Percentiles rank a stretch among this genome's conserved stretches.
phyloP scores from a whole-genome alignment of 257 asterid species.

The Solanum medicagineum region DNA sequence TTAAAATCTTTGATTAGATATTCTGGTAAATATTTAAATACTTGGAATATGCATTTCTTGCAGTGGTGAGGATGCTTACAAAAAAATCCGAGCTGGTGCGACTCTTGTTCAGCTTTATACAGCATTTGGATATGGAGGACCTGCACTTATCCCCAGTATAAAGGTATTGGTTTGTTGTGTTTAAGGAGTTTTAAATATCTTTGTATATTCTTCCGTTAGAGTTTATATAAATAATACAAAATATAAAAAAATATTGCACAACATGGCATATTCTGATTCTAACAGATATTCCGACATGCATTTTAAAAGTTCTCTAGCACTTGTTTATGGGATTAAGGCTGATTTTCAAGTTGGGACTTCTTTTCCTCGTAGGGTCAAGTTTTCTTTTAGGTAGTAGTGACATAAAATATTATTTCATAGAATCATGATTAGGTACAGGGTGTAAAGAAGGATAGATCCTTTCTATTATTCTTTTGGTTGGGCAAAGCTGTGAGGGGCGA shows the following conservation, averaged over 20 bases:
- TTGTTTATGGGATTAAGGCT: not conserved
- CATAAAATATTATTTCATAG: not conserved
- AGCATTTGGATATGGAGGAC: slow-evolving; percentile 93
- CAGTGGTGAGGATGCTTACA: slow-evolving; percentile 95
- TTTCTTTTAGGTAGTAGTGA: not conserved
- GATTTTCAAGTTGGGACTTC: not conserved
- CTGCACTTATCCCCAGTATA: slow-evolving; percentile 83
- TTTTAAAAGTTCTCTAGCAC: not conserved
- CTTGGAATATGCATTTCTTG: not conserved
- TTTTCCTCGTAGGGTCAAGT: not conserved
- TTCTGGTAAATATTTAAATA: not conserved
- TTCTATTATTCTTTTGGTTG: not conserved
- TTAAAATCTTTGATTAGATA: not conserved
- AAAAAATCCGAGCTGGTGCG: slow-evolving; percentile 91
- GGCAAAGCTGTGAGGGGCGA: not conserved
- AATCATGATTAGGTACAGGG: not conserved
- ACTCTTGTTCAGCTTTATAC: slow-evolving; percentile 93
- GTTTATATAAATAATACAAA: too few species aligned
- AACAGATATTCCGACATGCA: not conserved
- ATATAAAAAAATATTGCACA: too few species aligned
- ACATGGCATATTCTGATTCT: not conserved
- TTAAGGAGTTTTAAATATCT: too few species aligned
- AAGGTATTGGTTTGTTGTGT: slow-evolving; percentile 40
- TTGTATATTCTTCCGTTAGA: not conserved
- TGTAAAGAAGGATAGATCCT: not conserved